These are phyloP conservation scores for Ceratocystis colombiana DNA, from an alignment of 2,329 filamentous ascomycete species.

Conservation along the genomic window DNA sequence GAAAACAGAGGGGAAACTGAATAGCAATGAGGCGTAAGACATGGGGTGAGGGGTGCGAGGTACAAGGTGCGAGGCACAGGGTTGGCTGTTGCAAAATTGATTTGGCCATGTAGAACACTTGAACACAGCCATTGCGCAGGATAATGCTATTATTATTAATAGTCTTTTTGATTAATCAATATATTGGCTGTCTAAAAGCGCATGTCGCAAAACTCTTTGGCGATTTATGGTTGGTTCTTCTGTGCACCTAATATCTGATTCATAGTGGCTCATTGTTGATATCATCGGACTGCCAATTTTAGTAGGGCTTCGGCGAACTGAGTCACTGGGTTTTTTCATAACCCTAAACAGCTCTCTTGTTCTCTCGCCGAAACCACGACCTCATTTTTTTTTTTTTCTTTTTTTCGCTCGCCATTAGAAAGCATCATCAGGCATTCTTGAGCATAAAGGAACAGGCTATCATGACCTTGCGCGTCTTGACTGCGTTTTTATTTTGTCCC, in stretches of 20 bases:
- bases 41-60: background rate
- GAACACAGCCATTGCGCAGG: background rate
- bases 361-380: background rate
- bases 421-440: background rate
- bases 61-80: background rate
- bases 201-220: background rate
- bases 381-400: background rate
- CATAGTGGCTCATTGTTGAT: background rate
- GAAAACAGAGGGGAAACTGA: constrained; percentile 56
- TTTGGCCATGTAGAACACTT: background rate
- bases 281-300: background rate
- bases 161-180: background rate
- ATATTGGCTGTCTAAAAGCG: background rate
- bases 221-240: background rate
- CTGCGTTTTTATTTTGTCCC: background rate
- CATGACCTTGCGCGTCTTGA: background rate
- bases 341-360: constrained; percentile 15
- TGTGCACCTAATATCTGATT: background rate
- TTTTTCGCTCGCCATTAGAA: background rate
- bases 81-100: background rate
- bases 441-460: background rate
- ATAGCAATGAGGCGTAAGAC: constrained; percentile 35
- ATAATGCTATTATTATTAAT: background rate
- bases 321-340: constrained; percentile 20
- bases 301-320: constrained; percentile 9